Evolutionary conservation across 1,284 basidiomycete species (phyloP).

Genomic region (Austroboletus novae-zelandiae): DNA sequence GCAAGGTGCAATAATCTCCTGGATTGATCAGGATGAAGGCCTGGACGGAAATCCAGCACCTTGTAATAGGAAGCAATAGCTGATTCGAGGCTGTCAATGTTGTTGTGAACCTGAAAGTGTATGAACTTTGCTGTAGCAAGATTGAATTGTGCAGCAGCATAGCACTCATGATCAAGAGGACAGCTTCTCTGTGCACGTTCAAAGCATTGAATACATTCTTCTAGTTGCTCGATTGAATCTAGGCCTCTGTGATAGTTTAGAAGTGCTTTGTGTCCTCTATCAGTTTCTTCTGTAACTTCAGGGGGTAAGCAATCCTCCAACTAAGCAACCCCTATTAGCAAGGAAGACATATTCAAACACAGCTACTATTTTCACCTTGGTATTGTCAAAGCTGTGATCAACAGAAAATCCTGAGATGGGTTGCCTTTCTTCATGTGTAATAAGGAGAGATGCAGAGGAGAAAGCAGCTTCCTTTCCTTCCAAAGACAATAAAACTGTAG

Average conservation of each 20-base stretch:
- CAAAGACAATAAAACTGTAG: not conserved
- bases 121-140: not conserved
- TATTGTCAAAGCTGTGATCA: not conserved
- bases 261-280: not conserved
- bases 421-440: not conserved
- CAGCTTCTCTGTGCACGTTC: not conserved
- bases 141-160: not conserved
- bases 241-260: not conserved
- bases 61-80: not conserved
- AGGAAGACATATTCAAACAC: not conserved
- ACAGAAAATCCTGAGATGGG: not conserved
- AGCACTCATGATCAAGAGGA: not conserved
- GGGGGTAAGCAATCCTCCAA: not conserved
- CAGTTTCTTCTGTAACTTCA: not conserved
- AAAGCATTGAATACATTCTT: not conserved
- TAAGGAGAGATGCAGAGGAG: not conserved
- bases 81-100: not conserved
- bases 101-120: not conserved
- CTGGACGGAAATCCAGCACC: not conserved
- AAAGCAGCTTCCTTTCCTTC: not conserved
- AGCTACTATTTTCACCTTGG: not conserved
- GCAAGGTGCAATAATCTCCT: not conserved
- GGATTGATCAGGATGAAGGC: not conserved
- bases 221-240: not conserved
- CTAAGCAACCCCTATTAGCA: not conserved